Evolutionary conservation across 352 stramenopile species (phyloP).

Genomic region (Phytophthora multivora): DNA sequence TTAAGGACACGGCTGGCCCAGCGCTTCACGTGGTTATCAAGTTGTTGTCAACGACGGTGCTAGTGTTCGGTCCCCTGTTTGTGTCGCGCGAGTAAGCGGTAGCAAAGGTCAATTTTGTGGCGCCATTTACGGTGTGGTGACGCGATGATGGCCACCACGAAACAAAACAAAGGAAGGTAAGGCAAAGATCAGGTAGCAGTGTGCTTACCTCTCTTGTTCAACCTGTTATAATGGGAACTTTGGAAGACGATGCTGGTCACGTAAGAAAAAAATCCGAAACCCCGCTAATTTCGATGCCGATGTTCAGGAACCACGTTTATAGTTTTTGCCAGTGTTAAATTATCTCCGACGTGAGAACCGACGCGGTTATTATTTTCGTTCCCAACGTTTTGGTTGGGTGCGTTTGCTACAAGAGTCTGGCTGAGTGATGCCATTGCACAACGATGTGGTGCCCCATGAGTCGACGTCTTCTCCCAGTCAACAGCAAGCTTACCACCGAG

Average conservation of each 20-base stretch:
- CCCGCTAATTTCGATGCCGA: too few species aligned
- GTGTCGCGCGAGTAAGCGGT: slow-evolving; percentile 67
- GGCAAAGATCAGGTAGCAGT: slow-evolving; percentile 2
- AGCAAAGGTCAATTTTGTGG: slow-evolving; percentile 10
- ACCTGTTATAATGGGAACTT: slow-evolving; percentile 2
- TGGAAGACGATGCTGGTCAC: too few species aligned
- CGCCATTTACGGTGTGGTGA: not conserved
- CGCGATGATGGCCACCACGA: slow-evolving; percentile 3
- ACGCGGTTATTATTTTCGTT: too few species aligned
- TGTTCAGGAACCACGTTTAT: too few species aligned
- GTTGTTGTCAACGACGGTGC: slow-evolving; percentile 93
- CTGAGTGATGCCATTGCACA: slow-evolving; percentile 6
- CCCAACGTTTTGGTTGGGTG: too few species aligned
- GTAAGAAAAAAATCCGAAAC: too few species aligned
- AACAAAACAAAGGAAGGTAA: slow-evolving; percentile 1
- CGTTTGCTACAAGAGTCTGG: too few species aligned
- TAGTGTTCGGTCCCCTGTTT: slow-evolving; percentile 94
- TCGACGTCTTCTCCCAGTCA: not conserved
- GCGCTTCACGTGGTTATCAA: slow-evolving; percentile 98
- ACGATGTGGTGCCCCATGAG: slow-evolving; percentile 9
- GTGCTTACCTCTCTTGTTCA: slow-evolving; percentile 9
- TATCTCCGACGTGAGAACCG: too few species aligned
- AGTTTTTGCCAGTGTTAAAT: too few species aligned
- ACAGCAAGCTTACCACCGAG: not conserved
- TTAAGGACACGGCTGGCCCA: slow-evolving; percentile 98